Evolutionary conservation across 2,329 filamentous ascomycete genomes (phyloP).

Genomic region (Alternaria solani): DNA sequence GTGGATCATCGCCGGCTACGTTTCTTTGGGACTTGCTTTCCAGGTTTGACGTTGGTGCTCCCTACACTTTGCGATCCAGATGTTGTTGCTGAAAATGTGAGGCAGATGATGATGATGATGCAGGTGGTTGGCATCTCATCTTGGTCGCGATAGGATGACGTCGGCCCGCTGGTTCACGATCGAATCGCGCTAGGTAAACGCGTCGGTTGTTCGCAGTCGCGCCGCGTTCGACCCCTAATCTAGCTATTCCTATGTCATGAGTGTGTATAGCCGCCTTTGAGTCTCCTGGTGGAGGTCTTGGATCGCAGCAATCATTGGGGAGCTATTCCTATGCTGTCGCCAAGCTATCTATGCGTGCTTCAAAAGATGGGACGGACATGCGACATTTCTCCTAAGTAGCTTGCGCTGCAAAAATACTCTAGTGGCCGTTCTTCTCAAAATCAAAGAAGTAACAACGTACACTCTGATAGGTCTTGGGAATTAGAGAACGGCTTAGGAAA

Average conservation of each 20-base stretch:
- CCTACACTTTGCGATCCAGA: background rate
- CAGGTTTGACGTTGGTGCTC: background rate
- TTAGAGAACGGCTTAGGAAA: too few species aligned
- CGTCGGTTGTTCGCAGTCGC: background rate
- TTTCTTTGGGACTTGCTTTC: background rate
- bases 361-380: background rate
- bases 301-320: too few species aligned
- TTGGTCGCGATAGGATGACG: background rate
- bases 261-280: too few species aligned
- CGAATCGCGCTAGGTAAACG: conserved; percentile 1
- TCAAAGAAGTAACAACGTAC: too few species aligned
- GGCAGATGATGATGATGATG: background rate
- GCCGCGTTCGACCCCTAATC: background rate
- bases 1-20: background rate
- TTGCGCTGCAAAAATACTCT: too few species aligned
- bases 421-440: too few species aligned
- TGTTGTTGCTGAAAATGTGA: background rate
- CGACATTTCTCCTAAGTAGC: too few species aligned
- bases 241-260: too few species aligned
- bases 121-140: background rate
- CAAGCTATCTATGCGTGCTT: background rate
- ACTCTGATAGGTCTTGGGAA: too few species aligned
- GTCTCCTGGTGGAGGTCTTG: too few species aligned
- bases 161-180: background rate
- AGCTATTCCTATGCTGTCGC: background rate